phyloP scores from a whole-genome alignment of 202 grass and related monocot genomes.

The Carex arenaria region DNA sequence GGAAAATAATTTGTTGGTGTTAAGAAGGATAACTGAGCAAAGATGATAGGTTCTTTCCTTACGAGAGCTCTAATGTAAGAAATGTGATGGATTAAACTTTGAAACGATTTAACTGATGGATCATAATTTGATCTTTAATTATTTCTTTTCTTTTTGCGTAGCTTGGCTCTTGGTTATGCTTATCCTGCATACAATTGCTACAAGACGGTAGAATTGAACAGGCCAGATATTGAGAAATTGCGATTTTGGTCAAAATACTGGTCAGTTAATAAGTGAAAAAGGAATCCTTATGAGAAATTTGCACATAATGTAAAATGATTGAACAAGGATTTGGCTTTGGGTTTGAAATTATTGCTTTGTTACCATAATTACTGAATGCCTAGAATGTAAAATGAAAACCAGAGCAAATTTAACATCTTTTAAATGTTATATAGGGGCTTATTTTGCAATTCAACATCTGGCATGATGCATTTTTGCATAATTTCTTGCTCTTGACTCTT shows the following conservation, averaged over 20 bases:
- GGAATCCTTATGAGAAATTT: neutral
- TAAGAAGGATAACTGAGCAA: neutral
- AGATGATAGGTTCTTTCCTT: slow-evolving; percentile 65
- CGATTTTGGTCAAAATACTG: slow-evolving; percentile 81
- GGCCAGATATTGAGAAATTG: slow-evolving; percentile 41
- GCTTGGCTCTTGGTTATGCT: slow-evolving; percentile 45
- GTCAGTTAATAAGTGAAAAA: slow-evolving; percentile 18
- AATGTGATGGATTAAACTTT: neutral
- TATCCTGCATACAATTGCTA: slow-evolving; percentile 78
- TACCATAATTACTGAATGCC: neutral
- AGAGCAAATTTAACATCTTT: neutral
- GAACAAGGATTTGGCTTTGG: neutral
- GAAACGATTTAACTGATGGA: neutral
- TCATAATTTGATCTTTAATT: neutral
- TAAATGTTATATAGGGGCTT: neutral
- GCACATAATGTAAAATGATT: neutral
- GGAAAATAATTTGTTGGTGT: neutral
- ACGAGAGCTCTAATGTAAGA: slow-evolving; percentile 57
- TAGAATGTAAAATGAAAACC: neutral
- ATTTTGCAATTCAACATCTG: neutral
- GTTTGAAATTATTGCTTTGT: neutral
- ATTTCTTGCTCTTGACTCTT: neutral
- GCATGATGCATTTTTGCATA: neutral
- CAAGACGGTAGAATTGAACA: slow-evolving; percentile 57
- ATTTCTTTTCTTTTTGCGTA: slow-evolving; percentile 16